Evolutionary conservation across 208 protist genomes (phyloP).

Genomic region (Leptomonas pyrrhocoris): DNA sequence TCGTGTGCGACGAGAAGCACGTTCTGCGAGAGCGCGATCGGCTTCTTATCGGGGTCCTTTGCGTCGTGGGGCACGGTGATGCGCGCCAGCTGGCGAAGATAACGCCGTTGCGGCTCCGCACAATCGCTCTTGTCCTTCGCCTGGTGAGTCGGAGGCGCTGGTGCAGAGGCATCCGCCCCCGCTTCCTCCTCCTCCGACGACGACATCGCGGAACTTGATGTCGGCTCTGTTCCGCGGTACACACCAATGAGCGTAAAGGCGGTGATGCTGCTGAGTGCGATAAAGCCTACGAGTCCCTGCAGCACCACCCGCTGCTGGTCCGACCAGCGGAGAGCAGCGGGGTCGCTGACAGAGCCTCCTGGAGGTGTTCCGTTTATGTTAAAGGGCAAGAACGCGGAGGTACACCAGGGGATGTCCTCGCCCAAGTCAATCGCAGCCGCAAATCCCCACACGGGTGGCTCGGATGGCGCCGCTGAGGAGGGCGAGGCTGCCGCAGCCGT

Average conservation of each 20-base stretch:
- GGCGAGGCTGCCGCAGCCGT: background rate
- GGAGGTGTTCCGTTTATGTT: background rate
- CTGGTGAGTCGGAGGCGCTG: background rate
- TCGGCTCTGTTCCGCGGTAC: conserved; percentile 22
- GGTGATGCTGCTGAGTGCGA: conserved; percentile 75
- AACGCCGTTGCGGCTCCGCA: conserved; percentile 3
- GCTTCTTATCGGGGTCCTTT: conserved; percentile 87
- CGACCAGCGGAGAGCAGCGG: conserved; percentile 25
- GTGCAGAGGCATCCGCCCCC: background rate
- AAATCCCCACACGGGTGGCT: conserved; percentile 50
- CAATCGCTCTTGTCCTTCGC: background rate
- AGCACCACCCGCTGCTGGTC: conserved; percentile 22
- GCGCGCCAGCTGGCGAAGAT: conserved; percentile 54
- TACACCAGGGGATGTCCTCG: conserved; percentile 83
- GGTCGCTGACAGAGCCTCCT: conserved; percentile 9
- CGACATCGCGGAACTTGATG: background rate
- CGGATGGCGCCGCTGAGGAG: background rate
- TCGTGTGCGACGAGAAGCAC: conserved; percentile 78
- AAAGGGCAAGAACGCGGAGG: conserved; percentile 61
- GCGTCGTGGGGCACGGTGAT: conserved; percentile 61
- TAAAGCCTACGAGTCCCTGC: conserved; percentile 49
- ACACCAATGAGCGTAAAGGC: conserved; percentile 68
- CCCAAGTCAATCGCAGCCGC: conserved; percentile 66
- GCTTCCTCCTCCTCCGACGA: background rate
- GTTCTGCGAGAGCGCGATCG: conserved; percentile 66